Conservation (phyloP, 192 early-diverging fungal genomes). For the Chytriomyces sp. region DNA sequence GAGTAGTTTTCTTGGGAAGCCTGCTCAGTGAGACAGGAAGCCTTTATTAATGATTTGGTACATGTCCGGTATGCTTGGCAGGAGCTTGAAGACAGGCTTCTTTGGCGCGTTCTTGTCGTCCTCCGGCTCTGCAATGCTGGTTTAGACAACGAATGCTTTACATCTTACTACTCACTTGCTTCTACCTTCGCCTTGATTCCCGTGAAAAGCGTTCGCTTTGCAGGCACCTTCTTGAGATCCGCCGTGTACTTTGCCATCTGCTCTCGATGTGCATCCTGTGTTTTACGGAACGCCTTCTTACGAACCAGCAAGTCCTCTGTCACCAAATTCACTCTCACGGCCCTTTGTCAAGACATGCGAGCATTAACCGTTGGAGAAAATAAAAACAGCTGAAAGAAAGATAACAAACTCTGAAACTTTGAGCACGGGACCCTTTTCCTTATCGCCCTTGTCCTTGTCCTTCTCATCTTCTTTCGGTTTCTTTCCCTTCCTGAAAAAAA, state of each 20-base stretch:
- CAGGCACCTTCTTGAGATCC: slow-evolving; percentile 24
- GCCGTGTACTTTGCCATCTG: slow-evolving; percentile 36
- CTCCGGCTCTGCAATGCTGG: slow-evolving; percentile 2
- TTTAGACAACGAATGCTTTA: background rate
- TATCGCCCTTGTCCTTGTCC: slow-evolving; percentile 43
- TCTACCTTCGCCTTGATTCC: slow-evolving; percentile 31
- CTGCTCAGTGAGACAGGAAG: background rate
- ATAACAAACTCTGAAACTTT: slow-evolving; percentile 49
- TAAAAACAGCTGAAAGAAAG: background rate
- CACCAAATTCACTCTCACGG: slow-evolving; percentile 43
- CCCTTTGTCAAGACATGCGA: slow-evolving; percentile 28
- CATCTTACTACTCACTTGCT: background rate
- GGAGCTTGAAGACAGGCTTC: slow-evolving; percentile 55
- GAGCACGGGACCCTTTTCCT: slow-evolving; percentile 32
- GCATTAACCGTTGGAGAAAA: background rate
- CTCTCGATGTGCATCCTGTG: slow-evolving; percentile 35
- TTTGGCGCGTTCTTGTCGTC: slow-evolving; percentile 39
- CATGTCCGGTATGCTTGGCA: slow-evolving; percentile 48
- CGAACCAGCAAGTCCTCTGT: slow-evolving; percentile 50
- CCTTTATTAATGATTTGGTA: slow-evolving; percentile 55
- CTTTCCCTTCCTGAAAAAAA: slow-evolving; percentile 37
- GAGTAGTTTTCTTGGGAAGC: background rate
- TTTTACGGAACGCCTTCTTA: slow-evolving; percentile 39
- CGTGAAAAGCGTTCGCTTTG: slow-evolving; percentile 20
- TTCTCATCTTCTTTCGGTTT: slow-evolving; percentile 38